Percentiles rank a stretch among this genome's conserved stretches.
phyloP scores from a whole-genome alignment of 1,139 yeast species.

The Blastobotrys ciferrii region DNA sequence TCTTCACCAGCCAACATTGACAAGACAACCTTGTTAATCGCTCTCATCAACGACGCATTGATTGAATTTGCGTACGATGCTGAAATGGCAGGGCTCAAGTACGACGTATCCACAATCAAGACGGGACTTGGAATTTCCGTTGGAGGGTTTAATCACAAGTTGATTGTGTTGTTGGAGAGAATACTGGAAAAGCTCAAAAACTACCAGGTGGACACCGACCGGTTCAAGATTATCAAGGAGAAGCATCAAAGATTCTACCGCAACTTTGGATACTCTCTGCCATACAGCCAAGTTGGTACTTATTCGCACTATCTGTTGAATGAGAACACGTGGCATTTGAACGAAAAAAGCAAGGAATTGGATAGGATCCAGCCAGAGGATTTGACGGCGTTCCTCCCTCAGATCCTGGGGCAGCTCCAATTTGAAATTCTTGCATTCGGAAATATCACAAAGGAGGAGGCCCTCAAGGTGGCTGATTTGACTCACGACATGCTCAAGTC shows the following conservation, averaged over 20 bases:
- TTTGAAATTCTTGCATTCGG: slow-evolving; percentile 79
- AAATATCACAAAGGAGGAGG: slow-evolving; percentile 60
- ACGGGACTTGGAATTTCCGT: slow-evolving; percentile 70
- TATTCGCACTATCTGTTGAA: slow-evolving; percentile 61
- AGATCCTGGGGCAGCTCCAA: slow-evolving; percentile 47
- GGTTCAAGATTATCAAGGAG: slow-evolving; percentile 68
- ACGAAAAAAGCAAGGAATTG: slow-evolving; percentile 58
- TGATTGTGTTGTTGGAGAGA: slow-evolving; percentile 58
- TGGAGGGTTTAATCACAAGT: slow-evolving; percentile 81
- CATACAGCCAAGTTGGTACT: slow-evolving; percentile 66
- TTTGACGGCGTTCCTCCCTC: slow-evolving; percentile 47
- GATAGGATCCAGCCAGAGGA: slow-evolving; percentile 50
- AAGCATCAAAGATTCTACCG: slow-evolving; percentile 59
- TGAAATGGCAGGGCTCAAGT: slow-evolving; percentile 70
- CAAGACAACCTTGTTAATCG: slow-evolving; percentile 60
- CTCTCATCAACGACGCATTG: slow-evolving; percentile 70
- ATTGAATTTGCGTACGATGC: slow-evolving; percentile 83
- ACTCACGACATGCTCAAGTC: slow-evolving; percentile 39
- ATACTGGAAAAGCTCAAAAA: slow-evolving; percentile 53
- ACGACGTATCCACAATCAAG: slow-evolving; percentile 56
- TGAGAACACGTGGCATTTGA: slow-evolving; percentile 65
- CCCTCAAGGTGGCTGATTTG: slow-evolving; percentile 47
- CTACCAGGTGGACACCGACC: slow-evolving; percentile 51
- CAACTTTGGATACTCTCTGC: slow-evolving; percentile 72
- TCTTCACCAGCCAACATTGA: slow-evolving; percentile 57